Conservation (phyloP, 495 filamentous ascomycete species). For the Hyaloscypha finlandica region DNA sequence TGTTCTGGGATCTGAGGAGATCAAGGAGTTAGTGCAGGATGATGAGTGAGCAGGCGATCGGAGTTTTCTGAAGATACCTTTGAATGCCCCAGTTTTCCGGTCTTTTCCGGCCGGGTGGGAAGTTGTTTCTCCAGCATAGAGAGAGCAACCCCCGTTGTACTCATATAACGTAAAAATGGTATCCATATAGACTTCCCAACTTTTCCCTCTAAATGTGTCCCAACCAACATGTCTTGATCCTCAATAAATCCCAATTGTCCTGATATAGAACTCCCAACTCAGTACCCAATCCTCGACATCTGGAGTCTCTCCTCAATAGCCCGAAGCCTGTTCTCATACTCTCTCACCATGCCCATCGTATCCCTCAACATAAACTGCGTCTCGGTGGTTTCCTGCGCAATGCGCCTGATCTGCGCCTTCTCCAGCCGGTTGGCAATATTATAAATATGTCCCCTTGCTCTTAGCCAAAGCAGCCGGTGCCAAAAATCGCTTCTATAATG, state of each 20-base stretch:
- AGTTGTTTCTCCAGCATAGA: not conserved
- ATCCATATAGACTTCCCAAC: not conserved
- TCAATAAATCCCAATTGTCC: not conserved
- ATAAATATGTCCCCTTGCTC: conserved; percentile 18
- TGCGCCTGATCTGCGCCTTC: conserved; percentile 29
- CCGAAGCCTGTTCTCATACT: conserved; percentile 16
- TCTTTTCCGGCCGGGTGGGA: not conserved
- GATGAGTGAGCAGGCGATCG: conserved; percentile 42
- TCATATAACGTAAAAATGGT: not conserved
- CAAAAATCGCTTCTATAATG: conserved; percentile 28
- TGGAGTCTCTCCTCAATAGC: conserved; percentile 27
- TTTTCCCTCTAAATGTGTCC: not conserved
- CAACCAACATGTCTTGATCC: not conserved
- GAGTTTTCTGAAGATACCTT: not conserved
- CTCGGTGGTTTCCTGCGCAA: conserved; percentile 27
- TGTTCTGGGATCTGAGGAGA: conserved; percentile 42
- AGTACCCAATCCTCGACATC: conserved; percentile 26
- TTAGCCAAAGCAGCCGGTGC: conserved; percentile 28
- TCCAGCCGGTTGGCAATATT: conserved; percentile 27
- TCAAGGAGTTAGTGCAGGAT: conserved; percentile 66
- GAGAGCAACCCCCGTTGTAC: not conserved
- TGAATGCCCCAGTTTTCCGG: not conserved
- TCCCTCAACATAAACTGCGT: conserved; percentile 21
- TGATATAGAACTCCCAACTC: not conserved
- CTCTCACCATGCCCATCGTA: conserved; percentile 28